Evolutionary conservation across 2,329 filamentous ascomycete species (phyloP), one percentile per base, ranked within the genome.

Genomic region (Drechslerella coelobrocha): DNA sequence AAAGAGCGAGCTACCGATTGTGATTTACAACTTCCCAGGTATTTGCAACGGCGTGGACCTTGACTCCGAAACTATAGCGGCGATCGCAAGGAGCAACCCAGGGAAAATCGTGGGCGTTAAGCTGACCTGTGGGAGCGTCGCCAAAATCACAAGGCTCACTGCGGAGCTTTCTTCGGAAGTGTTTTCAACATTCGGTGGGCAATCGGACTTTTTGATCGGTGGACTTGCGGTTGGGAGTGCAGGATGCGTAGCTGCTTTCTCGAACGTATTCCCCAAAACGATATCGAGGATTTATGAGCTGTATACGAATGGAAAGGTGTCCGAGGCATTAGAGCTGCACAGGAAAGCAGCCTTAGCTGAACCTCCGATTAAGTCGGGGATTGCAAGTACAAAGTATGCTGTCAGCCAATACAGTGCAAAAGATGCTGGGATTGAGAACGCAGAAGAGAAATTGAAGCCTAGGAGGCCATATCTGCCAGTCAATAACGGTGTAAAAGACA

Each of bases 181-280:
- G 9, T 92, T 92, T 76, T 84, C 87, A 0, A 84, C 86, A 0
- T 91, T 86, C 75, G 88, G 88, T 0, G 89, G 89, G 0, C 88
- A 91, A 79, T 86, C 85, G 1, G 89, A 92, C 75, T 91, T 89
- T 77, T 78, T 91, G 41, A 79, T 86, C 26, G 83, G 82, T 1
- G 84, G 83, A 0, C 73, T 87, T 12, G 80, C 81, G 1, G 80
- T 81, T 2, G 84, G 85, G 0, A 81, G 80, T 19, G 81, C 82
- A 0, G 84, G 84, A 0, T 85, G 83, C 71, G 84, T 87, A 54
- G 81, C 83, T 1, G 84, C 82, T 0, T 86, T 86, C 75, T 83
- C 82, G 29, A 86, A 86, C 72, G 79, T 85, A 1, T 84, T 84
- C 66, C 84, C 84, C 0, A 83, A 82, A 75, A 82, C 84, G 0